Base-by-base conservation (phyloP, 257 asterid genomes). In the Scutellaria barbata region DNA sequence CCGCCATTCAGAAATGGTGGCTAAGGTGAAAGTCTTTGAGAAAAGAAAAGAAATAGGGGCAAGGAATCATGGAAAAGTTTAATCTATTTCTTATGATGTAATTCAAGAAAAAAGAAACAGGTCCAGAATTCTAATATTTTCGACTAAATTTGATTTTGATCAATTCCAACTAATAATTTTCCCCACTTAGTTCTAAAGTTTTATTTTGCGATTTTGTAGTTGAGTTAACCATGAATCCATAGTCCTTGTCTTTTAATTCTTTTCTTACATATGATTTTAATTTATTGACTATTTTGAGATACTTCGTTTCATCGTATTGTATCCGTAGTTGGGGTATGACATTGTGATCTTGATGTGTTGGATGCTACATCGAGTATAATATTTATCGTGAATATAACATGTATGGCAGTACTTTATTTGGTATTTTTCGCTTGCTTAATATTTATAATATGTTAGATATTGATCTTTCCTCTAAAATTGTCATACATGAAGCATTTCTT, bases 1-100 rank as follows among this genome's bases (percentile, higher is more conserved):
- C 88, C 25, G 77, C 85, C 37, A 40, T 80, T 69, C 86, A 86
- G 84, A 82, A 76, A 78, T 91, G 96, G 96, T 91, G 95, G 95
- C 77, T 87, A 65, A 89, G 95, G 79, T 87, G 72, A 83, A 73
- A 54, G 57, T 51, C 8, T 30, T 30, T 30, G 35, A 30, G 35
- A 30, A 5, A 4, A 61, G 55, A 10, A 53, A 5, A 61, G 55
- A 10, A 53, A 10, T n/a, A 9, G 10, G 14, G 17, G n/a, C 25
- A 37, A 63, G 0, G 33, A 43, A 47, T 37, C 43, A 45, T 39
- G 40, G 46, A 55, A 66, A 37, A n/a, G 17, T 8, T 60, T 30
- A 13, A 61, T 53, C 3, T 30, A 30, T 30, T 30, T 30, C 5
- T 30, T 2, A 30, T 30, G 35, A 2, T n/a, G n/a, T 30, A 30